Evolutionary conservation across 192 early-diverging fungal genomes (phyloP).

Genomic region (Borealophlyctis nickersoniae): DNA sequence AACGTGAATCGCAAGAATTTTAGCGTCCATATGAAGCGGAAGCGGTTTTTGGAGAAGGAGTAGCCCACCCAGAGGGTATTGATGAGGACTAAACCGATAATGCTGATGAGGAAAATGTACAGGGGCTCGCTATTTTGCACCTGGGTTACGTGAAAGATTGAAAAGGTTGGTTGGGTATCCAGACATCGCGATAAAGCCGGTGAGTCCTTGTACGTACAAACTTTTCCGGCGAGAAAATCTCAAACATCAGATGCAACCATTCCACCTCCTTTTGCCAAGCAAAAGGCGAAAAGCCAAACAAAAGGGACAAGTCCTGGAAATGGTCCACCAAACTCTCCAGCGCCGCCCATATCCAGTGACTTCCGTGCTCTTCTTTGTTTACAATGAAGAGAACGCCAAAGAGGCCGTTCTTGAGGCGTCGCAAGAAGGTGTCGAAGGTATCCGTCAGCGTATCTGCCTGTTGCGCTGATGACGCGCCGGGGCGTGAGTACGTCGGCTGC

Average conservation of each 20-base stretch:
- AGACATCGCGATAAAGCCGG: background rate
- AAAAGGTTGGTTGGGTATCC: background rate
- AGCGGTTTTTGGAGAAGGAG: conserved; percentile 40
- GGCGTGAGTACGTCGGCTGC: too few relatives aligned
- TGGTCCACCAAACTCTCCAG: conserved; percentile 40
- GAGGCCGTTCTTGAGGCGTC: conserved; percentile 28
- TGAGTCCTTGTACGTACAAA: conserved; percentile 14
- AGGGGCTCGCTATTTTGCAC: conserved; percentile 16
- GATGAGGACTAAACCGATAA: conserved; percentile 22
- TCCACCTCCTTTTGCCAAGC: conserved; percentile 36
- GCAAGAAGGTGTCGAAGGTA: conserved; percentile 19
- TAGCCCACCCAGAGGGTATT: conserved; percentile 45
- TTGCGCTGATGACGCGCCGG: too few relatives aligned
- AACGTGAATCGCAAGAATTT: conserved; percentile 36
- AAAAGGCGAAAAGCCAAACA: conserved; percentile 24
- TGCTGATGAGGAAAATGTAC: conserved; percentile 17
- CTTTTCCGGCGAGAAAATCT: conserved; percentile 37
- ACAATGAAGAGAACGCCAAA: conserved; percentile 45
- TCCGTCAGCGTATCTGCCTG: conserved; percentile 3
- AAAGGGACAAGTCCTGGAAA: conserved; percentile 43
- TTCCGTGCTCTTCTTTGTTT: conserved; percentile 29
- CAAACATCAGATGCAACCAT: conserved; percentile 31
- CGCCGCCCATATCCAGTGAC: conserved; percentile 6
- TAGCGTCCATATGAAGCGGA: conserved; percentile 48
- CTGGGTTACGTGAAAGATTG: too few relatives aligned